Evolutionary conservation across 306 rosid genomes (phyloP).

Genomic region (Rosa rugosa): DNA sequence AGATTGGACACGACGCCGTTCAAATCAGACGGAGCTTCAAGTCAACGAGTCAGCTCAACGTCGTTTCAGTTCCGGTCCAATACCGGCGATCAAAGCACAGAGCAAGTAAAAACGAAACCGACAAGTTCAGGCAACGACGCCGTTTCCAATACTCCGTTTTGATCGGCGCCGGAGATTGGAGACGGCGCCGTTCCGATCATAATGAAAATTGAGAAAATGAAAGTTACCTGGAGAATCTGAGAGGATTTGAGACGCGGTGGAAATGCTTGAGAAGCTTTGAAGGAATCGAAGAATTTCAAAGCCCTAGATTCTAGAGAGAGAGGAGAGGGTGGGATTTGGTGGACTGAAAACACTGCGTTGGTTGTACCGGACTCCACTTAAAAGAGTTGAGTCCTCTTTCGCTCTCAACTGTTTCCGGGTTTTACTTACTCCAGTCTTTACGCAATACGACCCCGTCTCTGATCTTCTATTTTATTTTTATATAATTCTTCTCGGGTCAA

Average conservation of each 20-base stretch:
- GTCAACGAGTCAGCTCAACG: neutral
- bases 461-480: neutral
- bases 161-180: neutral
- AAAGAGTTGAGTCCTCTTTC: neutral
- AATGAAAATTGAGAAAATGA: neutral
- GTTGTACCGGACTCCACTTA: conserved; percentile 39
- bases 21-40: conserved; percentile 13
- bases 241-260: conserved; percentile 6
- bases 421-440: neutral
- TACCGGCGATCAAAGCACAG: neutral
- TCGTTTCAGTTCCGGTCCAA: neutral
- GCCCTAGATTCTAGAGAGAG: conserved; percentile 20
- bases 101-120: too few species aligned
- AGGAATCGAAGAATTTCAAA: conserved; percentile 7
- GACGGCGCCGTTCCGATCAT: conserved; percentile 9
- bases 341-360: conserved; percentile 21
- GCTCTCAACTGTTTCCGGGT: neutral
- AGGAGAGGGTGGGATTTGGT: conserved; percentile 25
- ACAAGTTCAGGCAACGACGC: neutral
- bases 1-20: neutral
- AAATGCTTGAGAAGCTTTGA: conserved; percentile 25
- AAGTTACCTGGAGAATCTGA: neutral
- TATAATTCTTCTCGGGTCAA: neutral
- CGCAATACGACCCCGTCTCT: neutral
- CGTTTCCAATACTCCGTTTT: neutral